Evolutionary conservation across 1,139 yeast genomes (phyloP).

Genomic region (Magnusiomyces ingens): DNA sequence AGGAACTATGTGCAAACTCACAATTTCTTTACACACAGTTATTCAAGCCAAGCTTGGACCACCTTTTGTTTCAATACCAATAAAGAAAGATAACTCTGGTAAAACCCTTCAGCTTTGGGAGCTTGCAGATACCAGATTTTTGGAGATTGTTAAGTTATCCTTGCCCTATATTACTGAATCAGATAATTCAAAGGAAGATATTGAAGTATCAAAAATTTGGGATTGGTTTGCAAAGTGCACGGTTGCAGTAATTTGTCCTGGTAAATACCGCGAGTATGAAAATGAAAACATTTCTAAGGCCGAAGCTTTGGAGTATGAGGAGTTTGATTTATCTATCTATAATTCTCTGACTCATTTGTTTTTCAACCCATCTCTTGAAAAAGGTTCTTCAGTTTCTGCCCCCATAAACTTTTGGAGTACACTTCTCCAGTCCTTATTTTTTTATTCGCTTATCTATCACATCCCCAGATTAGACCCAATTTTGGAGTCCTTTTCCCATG

Average conservation of each 20-base stretch:
- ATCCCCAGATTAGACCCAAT: slow-evolving; percentile 14
- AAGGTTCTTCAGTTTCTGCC: not conserved
- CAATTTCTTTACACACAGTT: slow-evolving; percentile 18
- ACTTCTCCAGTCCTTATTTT: slow-evolving; percentile 8
- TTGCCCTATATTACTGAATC: slow-evolving; percentile 14
- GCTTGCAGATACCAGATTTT: slow-evolving; percentile 25
- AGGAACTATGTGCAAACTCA: slow-evolving; percentile 38
- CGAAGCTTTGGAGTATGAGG: slow-evolving; percentile 5
- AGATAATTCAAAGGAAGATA: slow-evolving; percentile 14
- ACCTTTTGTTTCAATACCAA: slow-evolving; percentile 7
- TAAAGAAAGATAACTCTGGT: not conserved
- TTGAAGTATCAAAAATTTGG: slow-evolving; percentile 35
- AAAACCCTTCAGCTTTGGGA: slow-evolving; percentile 29
- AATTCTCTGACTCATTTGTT: not conserved
- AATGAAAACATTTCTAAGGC: slow-evolving; percentile 34
- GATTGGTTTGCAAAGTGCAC: slow-evolving; percentile 39
- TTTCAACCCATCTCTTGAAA: not conserved
- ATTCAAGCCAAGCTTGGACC: slow-evolving; percentile 23
- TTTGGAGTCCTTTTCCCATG: not conserved
- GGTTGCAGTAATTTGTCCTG: slow-evolving; percentile 35
- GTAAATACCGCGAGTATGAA: slow-evolving; percentile 11
- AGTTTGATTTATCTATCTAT: not conserved
- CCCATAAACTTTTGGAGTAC: slow-evolving; percentile 11
- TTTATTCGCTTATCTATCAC: slow-evolving; percentile 12
- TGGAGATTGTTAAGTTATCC: slow-evolving; percentile 20